Evolutionary conservation across 768 basidiomycete genomes (phyloP).

Genomic region (Daedaleopsis nitida): DNA sequence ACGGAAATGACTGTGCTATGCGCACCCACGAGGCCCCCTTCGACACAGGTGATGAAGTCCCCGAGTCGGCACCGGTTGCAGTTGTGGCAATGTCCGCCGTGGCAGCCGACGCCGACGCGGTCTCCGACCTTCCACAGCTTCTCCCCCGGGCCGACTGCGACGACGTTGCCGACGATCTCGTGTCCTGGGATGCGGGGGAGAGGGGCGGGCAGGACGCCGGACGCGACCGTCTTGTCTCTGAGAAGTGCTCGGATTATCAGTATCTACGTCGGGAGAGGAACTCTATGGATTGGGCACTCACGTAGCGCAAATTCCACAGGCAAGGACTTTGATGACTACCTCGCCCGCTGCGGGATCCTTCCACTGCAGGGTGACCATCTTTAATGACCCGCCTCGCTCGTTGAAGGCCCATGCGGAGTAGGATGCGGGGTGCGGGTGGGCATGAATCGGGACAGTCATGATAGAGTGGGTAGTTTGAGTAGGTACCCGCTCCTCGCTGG

Average conservation of each 20-base stretch:
- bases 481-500: too few species aligned
- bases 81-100: conserved; percentile 28
- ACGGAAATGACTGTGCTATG: neutral
- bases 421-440: conserved; percentile 11
- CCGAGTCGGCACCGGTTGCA: conserved; percentile 6
- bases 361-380: conserved; percentile 23
- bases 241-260: neutral
- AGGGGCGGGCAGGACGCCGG: neutral
- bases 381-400: conserved; percentile 20
- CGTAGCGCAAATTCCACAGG: conserved; percentile 30
- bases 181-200: conserved; percentile 30
- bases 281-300: conserved; percentile 4
- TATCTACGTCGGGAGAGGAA: too few species aligned
- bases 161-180: conserved; percentile 32
- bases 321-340: conserved; percentile 29
- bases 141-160: conserved; percentile 24
- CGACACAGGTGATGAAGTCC: conserved; percentile 28
- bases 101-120: conserved; percentile 35
- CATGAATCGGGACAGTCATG: neutral
- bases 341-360: conserved; percentile 23
- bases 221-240: neutral
- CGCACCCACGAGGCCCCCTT: conserved; percentile 26
- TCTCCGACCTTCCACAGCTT: conserved; percentile 28
- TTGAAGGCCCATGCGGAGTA: conserved; percentile 24
- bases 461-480: neutral